Percentiles rank a stretch among this genome's conserved stretches.
Conservation (phyloP, 1,139 yeast species). For the Taphrina sp. region DNA sequence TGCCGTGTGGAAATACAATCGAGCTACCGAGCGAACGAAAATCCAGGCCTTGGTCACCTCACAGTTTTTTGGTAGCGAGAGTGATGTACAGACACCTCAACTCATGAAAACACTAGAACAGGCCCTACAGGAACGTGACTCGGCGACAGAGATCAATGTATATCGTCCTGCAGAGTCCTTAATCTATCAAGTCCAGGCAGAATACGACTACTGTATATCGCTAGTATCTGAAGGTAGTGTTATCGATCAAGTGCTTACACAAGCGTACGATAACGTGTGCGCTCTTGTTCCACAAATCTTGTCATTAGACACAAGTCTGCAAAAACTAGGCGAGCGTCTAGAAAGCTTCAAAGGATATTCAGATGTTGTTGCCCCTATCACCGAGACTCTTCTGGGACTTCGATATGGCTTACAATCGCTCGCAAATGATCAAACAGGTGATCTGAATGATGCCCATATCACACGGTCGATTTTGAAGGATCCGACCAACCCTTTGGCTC, state of each 20-base stretch:
- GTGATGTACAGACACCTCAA: no score
- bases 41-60: no score
- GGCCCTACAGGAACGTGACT: background rate
- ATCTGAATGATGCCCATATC: no score
- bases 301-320: background rate
- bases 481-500: no score
- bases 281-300: background rate
- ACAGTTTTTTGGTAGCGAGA: no score
- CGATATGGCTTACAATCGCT: no score
- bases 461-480: no score
- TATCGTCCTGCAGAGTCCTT: conserved; percentile 11
- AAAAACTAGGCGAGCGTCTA: conserved; percentile 12
- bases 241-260: background rate
- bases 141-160: background rate
- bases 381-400: no score
- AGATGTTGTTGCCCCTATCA: no score
- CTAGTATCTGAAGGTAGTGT: background rate
- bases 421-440: no score
- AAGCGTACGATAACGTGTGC: background rate
- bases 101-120: no score
- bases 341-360: conserved; percentile 1
- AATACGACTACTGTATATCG: conserved; percentile 8
- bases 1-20: conserved; percentile 20
- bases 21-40: no score
- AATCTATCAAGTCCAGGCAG: conserved; percentile 9